Conservation (phyloP, 192 early-diverging fungal species). For the Rhizophagus prolifer region DNA sequence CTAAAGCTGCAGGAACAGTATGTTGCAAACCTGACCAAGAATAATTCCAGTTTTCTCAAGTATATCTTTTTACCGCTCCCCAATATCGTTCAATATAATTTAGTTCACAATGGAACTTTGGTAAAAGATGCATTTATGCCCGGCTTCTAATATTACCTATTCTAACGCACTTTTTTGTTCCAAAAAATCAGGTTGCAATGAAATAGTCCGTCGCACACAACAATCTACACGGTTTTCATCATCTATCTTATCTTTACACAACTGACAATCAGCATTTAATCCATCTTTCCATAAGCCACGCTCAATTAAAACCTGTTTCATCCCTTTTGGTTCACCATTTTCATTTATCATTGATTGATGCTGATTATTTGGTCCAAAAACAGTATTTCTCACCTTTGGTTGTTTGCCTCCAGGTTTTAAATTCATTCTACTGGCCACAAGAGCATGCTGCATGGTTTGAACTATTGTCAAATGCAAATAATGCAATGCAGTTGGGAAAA, state of each 20-base stretch:
- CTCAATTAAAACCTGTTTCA: constrained; percentile 2
- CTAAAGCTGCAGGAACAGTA: constrained; percentile 19
- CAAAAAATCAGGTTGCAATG: constrained; percentile 22
- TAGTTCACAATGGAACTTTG: constrained; percentile 35
- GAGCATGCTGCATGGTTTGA: neutral
- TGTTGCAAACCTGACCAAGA: constrained; percentile 19
- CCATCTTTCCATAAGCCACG: neutral
- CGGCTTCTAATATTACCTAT: constrained; percentile 9
- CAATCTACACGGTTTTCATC: neutral
- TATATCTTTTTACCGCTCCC: constrained; percentile 30
- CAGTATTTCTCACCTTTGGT: neutral
- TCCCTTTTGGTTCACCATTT: neutral
- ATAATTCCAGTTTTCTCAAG: constrained; percentile 30
- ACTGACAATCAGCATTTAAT: neutral
- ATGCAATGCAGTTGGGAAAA: neutral
- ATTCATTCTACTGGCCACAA: neutral
- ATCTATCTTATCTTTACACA: constrained; percentile 4
- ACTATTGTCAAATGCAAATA: constrained; percentile 29
- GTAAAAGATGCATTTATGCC: constrained; percentile 28
- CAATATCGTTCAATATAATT: constrained; percentile 37
- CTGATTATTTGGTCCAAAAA: neutral
- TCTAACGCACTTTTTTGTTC: neutral
- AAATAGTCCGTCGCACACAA: constrained; percentile 5
- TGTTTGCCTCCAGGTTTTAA: too few relatives aligned
- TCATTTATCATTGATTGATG: neutral